These are phyloP conservation scores for Colletotrichum chlorophyti DNA, from an alignment of 2,329 filamentous ascomycete genomes.

Conservation along the genomic window DNA sequence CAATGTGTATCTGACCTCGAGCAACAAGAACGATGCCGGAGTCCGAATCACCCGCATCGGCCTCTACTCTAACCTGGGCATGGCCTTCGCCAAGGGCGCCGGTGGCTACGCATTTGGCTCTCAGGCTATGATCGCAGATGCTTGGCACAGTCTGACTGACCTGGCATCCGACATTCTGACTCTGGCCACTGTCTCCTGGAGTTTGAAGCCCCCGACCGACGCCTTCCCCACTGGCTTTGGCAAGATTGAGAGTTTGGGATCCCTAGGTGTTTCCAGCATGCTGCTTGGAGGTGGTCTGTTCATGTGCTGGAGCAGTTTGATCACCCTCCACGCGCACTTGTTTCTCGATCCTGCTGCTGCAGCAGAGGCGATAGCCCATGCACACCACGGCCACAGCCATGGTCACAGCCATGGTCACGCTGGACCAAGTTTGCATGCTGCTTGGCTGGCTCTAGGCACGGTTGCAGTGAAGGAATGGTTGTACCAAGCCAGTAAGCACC, in stretches of 20 bases:
- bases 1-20: constrained; percentile 80
- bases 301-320: constrained; percentile 83
- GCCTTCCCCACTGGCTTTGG: constrained; percentile 91
- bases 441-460: constrained; percentile 90
- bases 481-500: constrained; percentile 88
- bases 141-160: constrained; percentile 94
- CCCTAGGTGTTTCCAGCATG: constrained; percentile 90
- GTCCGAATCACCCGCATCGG: constrained; percentile 93
- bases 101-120: constrained; percentile 96
- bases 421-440: constrained; percentile 89
- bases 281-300: constrained; percentile 87
- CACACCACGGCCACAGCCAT: constrained; percentile 69
- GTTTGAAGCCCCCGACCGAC: constrained; percentile 81
- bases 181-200: constrained; percentile 92
- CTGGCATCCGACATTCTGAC: constrained; percentile 95
- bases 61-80: constrained; percentile 86
- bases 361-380: constrained; percentile 58
- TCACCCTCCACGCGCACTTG: constrained; percentile 75
- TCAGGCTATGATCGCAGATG: constrained; percentile 90
- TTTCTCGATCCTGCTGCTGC: constrained; percentile 69
- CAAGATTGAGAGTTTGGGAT: constrained; percentile 96
- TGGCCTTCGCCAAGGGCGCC: constrained; percentile 92
- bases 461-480: constrained; percentile 96
- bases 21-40: constrained; percentile 88
- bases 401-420: constrained; percentile 68